Base-by-base conservation (phyloP, 2,329 filamentous ascomycete genomes). In the Raffaelea arxii region DNA sequence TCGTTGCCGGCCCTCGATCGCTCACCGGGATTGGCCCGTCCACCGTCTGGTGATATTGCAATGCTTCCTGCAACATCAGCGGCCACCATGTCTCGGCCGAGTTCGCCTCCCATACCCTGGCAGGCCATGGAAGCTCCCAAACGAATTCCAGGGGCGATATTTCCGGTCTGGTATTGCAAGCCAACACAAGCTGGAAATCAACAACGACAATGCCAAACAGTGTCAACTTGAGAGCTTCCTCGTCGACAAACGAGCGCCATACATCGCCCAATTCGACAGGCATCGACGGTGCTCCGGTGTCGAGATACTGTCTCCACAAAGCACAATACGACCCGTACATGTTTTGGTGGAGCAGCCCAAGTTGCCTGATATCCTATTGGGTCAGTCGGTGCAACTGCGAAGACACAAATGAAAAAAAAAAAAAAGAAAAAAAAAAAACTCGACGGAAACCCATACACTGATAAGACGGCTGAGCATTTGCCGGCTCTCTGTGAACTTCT, bases 121-220 rank as follows among this genome's bases (percentile, higher is more conserved):
- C 36, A 3, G 46, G 44, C 46, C 46, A 47, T 3, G 46, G 46
- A n/a, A 47, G 35, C 14, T 47, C 46, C 46, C 46, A 47, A 3
- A 47, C 41, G 12, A 47, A 36, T 25, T 47, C 46, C 25, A 47
- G 46, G 9, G 41, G 10, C 3, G 46, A 47, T n/a, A 47, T 47
- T 16, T 47, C 46, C 2, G 46, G 46, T n/a, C 36, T 25, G 16
- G 46, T 43, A 21, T 47, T 47, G 36, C 46, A 47, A 3, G 46
- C 41, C 1, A 47, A 36, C 2, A 47, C 46, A 14, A 47, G 25
- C 41, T 47, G 46, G 19, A 47, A 40, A 36, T 47, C 46, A 4
- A 47, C 35, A 32, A 47, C 22, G 25, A 36, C 25, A 7, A 47
- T 24, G n/a, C 41, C 41, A 10, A 43, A 47, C 14, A 47, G 35